These are phyloP conservation scores for Populus hybrid DNA, from an alignment of 441 rosid species.

Conservation along the genomic window DNA sequence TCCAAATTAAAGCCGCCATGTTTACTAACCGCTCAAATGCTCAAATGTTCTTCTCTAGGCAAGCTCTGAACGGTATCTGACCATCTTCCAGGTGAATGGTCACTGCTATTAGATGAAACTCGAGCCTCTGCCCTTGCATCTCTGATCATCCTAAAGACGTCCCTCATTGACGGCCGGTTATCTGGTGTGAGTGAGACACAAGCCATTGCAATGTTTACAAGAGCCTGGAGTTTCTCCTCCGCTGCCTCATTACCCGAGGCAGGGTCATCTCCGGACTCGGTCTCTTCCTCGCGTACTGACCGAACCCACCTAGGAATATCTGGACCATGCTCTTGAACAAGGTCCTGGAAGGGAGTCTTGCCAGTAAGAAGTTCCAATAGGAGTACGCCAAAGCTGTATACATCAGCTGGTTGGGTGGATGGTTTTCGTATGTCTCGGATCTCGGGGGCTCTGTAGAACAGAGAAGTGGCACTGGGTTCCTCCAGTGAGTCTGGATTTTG, in stretches of 20 bases:
- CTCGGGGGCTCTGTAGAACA: slow-evolving; percentile 80
- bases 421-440: slow-evolving; percentile 56
- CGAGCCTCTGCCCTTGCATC: slow-evolving; percentile 82
- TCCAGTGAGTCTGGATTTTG: slow-evolving; percentile 63
- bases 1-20: slow-evolving; percentile 10
- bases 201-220: slow-evolving; percentile 64
- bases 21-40: slow-evolving; percentile 41
- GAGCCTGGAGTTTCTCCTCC: slow-evolving; percentile 82
- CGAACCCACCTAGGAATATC: slow-evolving; percentile 86
- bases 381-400: slow-evolving; percentile 89
- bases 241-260: slow-evolving; percentile 72
- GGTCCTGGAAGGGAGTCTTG: slow-evolving; percentile 86
- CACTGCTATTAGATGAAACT: slow-evolving; percentile 75
- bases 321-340: slow-evolving; percentile 77
- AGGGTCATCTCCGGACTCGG: slow-evolving; percentile 79
- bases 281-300: slow-evolving; percentile 81
- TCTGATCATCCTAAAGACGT: slow-evolving; percentile 76
- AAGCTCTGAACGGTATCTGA: slow-evolving; percentile 82
- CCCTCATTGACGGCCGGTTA: slow-evolving; percentile 75
- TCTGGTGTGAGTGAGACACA: slow-evolving; percentile 64
- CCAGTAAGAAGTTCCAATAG: slow-evolving; percentile 86
- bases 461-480: slow-evolving; percentile 61
- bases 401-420: slow-evolving; percentile 74
- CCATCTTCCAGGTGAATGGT: slow-evolving; percentile 89
- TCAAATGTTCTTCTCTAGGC: slow-evolving; percentile 78